Conservation (phyloP, 768 basidiomycete species). For the Pulveroboletus sp. region DNA sequence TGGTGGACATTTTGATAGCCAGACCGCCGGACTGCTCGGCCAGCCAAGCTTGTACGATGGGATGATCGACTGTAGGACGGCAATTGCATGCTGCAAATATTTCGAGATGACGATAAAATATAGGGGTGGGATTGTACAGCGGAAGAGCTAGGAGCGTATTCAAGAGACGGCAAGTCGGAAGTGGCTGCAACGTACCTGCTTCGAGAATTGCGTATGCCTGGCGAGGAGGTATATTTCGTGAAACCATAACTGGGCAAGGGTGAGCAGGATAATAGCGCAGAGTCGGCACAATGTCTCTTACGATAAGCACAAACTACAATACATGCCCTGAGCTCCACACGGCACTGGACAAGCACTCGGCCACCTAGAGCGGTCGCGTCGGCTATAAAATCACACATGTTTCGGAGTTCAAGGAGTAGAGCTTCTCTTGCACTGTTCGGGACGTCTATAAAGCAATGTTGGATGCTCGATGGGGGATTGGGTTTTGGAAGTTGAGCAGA, state of each 20-base stretch:
- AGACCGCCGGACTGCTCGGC: constrained; percentile 25
- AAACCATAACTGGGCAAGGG: constrained; percentile 42
- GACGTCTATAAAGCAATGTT: constrained; percentile 43
- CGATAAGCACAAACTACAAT: constrained; percentile 50
- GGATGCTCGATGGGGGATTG: constrained; percentile 28
- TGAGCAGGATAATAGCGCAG: not conserved
- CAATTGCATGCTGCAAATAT: constrained; percentile 42
- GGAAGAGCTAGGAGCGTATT: constrained; percentile 40
- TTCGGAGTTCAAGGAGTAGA: constrained; percentile 44
- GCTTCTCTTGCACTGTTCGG: constrained; percentile 36
- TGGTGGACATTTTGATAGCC: constrained; percentile 10
- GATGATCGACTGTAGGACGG: constrained; percentile 38
- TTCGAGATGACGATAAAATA: constrained; percentile 46
- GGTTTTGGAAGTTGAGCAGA: constrained; percentile 44
- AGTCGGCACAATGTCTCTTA: constrained; percentile 26
- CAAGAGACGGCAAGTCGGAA: not conserved
- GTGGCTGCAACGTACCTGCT: constrained; percentile 33
- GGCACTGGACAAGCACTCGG: constrained; percentile 51
- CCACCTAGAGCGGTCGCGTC: constrained; percentile 40
- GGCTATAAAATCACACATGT: constrained; percentile 43
- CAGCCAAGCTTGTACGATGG: constrained; percentile 39
- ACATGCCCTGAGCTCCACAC: constrained; percentile 52
- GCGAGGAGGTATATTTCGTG: constrained; percentile 34
- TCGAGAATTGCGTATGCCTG: constrained; percentile 41
- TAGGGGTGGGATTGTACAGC: constrained; percentile 47